Base-by-base conservation (phyloP, 192 early-diverging fungal species). In the Podochytrium sp. region DNA sequence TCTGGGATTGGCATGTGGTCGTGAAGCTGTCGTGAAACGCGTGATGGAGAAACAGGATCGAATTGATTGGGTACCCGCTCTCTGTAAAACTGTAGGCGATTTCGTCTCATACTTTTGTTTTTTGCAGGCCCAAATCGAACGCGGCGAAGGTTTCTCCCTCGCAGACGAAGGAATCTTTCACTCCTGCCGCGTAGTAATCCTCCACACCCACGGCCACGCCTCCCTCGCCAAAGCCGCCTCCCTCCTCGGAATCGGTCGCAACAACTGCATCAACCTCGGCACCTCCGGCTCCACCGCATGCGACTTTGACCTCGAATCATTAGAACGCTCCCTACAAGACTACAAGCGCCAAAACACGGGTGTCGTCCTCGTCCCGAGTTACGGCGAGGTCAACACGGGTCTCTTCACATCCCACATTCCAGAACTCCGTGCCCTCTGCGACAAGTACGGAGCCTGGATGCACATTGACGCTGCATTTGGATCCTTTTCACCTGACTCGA, bases 381-480 rank as follows among this genome's bases (percentile, higher is more conserved):
- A 76, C 72, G 86, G 87, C 4, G 86, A 89, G 65, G 88, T 90
- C 55, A 86, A 89, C 72, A 84, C 85, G 58, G 80, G 85, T 35
- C 62, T 68, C 10, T 84, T 84, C 50, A 62, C 81, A 20, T 65
- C 41, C 10, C 55, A 84, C 53, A 65, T 83, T 1, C 63, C 71
- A 23, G 65, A 77, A 29, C 64, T 89, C 34, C 75, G 81, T 7
- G 78, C 72, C 25, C 68, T 84, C 3, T 82, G 80, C 35, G 68
- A 76, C 29, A 52, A 69, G 30, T 75, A 86, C 33, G 68, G 77
- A 29, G 81, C 75, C 7, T 89, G 85, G 81, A 23, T 90, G 29
- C 89, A 90, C 66, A 84, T 90, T 32, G 89, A 90, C 65, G 89
- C 80, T 0, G 89, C 89, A n/a, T 89, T 89, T 80, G 87, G 87